These are phyloP conservation scores for Cyclotella sp. DNA, from an alignment of 108 stramenopile species.

Conservation along the genomic window DNA sequence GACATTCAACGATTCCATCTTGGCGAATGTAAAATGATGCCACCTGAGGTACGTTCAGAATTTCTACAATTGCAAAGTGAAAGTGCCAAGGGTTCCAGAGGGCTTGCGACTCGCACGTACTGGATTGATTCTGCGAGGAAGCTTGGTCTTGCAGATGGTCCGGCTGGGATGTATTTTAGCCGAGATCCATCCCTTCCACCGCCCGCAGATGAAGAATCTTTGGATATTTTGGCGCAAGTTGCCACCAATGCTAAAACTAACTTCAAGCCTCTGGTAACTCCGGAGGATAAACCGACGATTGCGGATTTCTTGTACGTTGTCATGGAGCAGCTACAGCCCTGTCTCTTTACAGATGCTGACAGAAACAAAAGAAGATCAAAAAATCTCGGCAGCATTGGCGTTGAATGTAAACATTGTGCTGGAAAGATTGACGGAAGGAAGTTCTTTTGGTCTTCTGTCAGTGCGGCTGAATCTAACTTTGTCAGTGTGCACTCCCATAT, in stretches of 20 bases:
- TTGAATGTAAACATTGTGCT: slow-evolving; percentile 92
- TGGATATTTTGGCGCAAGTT: slow-evolving; percentile 83
- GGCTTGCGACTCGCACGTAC: slow-evolving; percentile 87
- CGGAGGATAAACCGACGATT: slow-evolving; percentile 85
- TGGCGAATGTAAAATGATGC: slow-evolving; percentile 83
- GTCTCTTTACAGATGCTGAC: slow-evolving; percentile 91
- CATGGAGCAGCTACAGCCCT: slow-evolving; percentile 89
- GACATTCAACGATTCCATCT: slow-evolving; percentile 92
- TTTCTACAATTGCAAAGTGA: slow-evolving; percentile 77
- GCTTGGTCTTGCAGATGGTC: slow-evolving; percentile 82
- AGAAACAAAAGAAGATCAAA: slow-evolving; percentile 89
- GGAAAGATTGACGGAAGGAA: slow-evolving; percentile 89
- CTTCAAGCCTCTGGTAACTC: slow-evolving; percentile 64
- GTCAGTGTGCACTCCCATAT: slow-evolving; percentile 92
- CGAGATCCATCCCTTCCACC: slow-evolving; percentile 75
- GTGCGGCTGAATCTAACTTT: slow-evolving; percentile 91
- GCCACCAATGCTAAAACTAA: slow-evolving; percentile 70
- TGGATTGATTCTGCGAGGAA: slow-evolving; percentile 90
- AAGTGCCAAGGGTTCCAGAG: slow-evolving; percentile 90
- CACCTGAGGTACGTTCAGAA: slow-evolving; percentile 63
- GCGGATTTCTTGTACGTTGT: slow-evolving; percentile 89
- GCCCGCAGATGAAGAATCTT: slow-evolving; percentile 47
- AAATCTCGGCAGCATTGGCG: slow-evolving; percentile 88
- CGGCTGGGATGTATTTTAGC: slow-evolving; percentile 75
- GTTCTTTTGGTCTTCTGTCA: slow-evolving; percentile 94